Evolutionary conservation across 768 basidiomycete genomes (phyloP).

Genomic region (Myochromella boudieri): DNA sequence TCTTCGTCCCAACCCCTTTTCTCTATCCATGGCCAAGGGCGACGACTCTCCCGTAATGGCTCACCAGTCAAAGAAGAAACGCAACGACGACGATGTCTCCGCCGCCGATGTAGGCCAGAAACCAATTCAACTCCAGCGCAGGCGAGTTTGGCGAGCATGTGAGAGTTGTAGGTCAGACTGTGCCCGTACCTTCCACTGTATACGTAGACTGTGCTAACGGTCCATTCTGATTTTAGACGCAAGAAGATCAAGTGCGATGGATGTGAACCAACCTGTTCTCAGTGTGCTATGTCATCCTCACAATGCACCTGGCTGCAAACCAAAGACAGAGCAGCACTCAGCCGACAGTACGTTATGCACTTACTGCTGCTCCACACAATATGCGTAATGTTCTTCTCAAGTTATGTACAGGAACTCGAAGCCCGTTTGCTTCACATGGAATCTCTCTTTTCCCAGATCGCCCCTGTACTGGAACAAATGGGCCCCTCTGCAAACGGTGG

Average conservation of each 20-base stretch:
- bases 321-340: conserved; percentile 86
- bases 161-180: conserved; percentile 77
- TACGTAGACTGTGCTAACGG: conserved; percentile 10
- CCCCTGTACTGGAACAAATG: conserved; percentile 75
- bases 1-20: conserved; percentile 12
- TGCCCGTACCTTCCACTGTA: conserved; percentile 19
- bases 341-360: conserved; percentile 70
- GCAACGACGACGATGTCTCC: conserved; percentile 57
- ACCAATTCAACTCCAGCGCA: conserved; percentile 75
- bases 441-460: conserved; percentile 77
- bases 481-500: conserved; percentile 51
- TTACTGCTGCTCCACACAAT: conserved; percentile 2
- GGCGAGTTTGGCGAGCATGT: conserved; percentile 87
- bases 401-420: conserved; percentile 92
- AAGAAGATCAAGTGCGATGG: conserved; percentile 96
- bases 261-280: conserved; percentile 81
- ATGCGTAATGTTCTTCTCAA: conserved; percentile 28
- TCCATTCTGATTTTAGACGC: conserved; percentile 46
- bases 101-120: conserved; percentile 60
- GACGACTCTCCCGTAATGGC: conserved; percentile 49
- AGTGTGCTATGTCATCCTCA: conserved; percentile 71
- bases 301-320: conserved; percentile 90
- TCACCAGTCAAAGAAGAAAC: conserved; percentile 77
- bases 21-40: conserved; percentile 43
- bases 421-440: conserved; percentile 88